Percentiles rank a stretch among this genome's conserved stretches.
These are phyloP conservation scores for Hypoxylon trugodes DNA, from an alignment of 495 filamentous ascomycete species.

Conservation along the genomic window DNA sequence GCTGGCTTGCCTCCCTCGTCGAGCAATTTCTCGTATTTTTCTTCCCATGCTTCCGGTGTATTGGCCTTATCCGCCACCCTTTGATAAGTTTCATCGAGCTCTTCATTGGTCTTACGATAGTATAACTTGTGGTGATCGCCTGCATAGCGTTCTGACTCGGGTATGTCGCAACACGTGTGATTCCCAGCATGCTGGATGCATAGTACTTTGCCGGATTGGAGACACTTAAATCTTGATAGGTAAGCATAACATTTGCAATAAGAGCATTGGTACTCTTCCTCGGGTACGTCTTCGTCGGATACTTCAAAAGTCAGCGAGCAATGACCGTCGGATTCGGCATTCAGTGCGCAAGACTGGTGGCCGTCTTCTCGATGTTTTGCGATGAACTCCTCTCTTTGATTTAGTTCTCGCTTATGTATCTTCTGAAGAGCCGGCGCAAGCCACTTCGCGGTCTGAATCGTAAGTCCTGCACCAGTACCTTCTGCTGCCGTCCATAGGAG, in stretches of 20 bases:
- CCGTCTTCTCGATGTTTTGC: conserved; percentile 66
- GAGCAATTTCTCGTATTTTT: conserved; percentile 85
- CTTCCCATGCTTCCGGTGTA: conserved; percentile 87
- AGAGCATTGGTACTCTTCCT: conserved; percentile 89
- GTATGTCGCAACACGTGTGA: conserved; percentile 78
- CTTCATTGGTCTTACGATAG: conserved; percentile 79
- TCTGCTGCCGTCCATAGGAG: conserved; percentile 85
- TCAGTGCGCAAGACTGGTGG: conserved; percentile 55
- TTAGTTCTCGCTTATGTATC: conserved; percentile 75
- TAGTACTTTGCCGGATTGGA: conserved; percentile 75
- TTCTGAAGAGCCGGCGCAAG: conserved; percentile 85
- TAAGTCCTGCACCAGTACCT: conserved; percentile 71
- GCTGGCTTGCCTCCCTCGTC: conserved; percentile 84
- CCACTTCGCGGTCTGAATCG: conserved; percentile 94
- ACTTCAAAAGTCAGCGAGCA: conserved; percentile 58
- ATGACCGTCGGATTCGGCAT: conserved; percentile 46
- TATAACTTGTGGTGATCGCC: conserved; percentile 72
- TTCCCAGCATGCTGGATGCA: conserved; percentile 81
- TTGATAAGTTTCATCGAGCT: conserved; percentile 68
- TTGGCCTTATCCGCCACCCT: conserved; percentile 87
- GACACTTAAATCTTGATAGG: conserved; percentile 87
- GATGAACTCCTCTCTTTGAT: conserved; percentile 71
- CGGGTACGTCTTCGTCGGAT: conserved; percentile 77
- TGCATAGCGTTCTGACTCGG: conserved; percentile 65
- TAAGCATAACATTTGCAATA: conserved; percentile 94